These are phyloP conservation scores for Fusarium redolens DNA, from an alignment of 2,329 filamentous ascomycete species.

Conservation along the genomic window DNA sequence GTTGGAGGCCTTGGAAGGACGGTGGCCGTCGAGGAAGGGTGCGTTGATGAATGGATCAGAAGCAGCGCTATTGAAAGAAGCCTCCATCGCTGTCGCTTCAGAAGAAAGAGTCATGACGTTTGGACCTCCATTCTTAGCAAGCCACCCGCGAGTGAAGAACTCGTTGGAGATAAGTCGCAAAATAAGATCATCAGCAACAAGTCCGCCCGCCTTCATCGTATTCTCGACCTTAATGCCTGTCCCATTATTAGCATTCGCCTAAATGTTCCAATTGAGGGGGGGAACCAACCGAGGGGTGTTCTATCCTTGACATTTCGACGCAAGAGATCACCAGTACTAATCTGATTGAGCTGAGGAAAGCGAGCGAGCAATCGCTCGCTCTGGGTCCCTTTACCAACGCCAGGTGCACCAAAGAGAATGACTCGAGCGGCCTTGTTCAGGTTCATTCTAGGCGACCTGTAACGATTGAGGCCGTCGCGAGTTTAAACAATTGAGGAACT, in stretches of 20 bases:
- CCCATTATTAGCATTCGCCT: conserved; percentile 6
- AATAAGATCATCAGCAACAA: conserved; percentile 94
- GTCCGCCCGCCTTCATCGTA: conserved; percentile 85
- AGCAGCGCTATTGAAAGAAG: conserved; percentile 48
- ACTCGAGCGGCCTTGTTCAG: conserved; percentile 87
- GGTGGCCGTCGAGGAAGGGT: conserved; percentile 52
- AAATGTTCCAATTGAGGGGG: neutral
- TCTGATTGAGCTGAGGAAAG: conserved; percentile 89
- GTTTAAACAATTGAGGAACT: neutral
- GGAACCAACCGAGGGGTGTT: conserved; percentile 80
- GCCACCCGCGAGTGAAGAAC: conserved; percentile 86
- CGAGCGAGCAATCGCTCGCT: conserved; percentile 86
- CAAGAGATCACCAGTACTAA: conserved; percentile 93
- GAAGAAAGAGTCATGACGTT: conserved; percentile 65
- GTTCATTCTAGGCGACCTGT: conserved; percentile 61
- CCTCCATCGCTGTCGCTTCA: conserved; percentile 52
- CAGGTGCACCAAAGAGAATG: conserved; percentile 95
- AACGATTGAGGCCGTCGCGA: conserved; percentile 36
- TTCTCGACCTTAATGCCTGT: conserved; percentile 89
- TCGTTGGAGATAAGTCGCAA: conserved; percentile 92
- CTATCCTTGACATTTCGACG: conserved; percentile 91
- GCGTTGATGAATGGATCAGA: conserved; percentile 57
- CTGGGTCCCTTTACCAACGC: conserved; percentile 97
- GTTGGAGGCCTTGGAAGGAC: conserved; percentile 65
- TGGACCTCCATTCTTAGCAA: conserved; percentile 62